phyloP scores from a whole-genome alignment of 2,329 filamentous ascomycete species.

The Alternaria atra region DNA sequence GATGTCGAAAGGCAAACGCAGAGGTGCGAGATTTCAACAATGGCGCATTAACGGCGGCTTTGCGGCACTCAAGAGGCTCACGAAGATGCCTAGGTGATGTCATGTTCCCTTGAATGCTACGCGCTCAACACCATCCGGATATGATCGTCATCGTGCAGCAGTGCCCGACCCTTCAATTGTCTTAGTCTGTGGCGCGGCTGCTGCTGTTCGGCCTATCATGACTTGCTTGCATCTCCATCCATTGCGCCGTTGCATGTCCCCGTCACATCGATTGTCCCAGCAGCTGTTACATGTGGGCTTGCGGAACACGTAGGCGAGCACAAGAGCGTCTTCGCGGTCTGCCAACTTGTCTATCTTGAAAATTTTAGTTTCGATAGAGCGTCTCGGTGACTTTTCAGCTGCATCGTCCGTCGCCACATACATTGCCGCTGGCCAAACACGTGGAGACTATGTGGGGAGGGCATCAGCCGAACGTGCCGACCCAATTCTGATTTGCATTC shows the following conservation, averaged over 20 bases:
- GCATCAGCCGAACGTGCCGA: slow-evolving; percentile 32
- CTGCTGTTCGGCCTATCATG: slow-evolving; percentile 10
- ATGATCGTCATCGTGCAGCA: slow-evolving; percentile 28
- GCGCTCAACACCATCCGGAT: slow-evolving; percentile 12
- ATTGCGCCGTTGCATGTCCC: slow-evolving; percentile 1
- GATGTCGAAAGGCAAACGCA: background rate
- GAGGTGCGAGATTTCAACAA: background rate
- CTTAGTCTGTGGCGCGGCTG: slow-evolving; percentile 19
- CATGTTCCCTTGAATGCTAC: slow-evolving; percentile 18
- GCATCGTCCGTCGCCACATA: background rate
- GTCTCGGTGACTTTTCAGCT: background rate
- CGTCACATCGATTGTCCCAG: slow-evolving; percentile 4
- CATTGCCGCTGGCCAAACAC: slow-evolving; percentile 22
- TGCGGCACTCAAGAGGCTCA: slow-evolving; percentile 11
- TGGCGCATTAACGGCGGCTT: slow-evolving; percentile 15
- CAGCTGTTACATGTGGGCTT: slow-evolving; percentile 5
- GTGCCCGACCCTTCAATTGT: slow-evolving; percentile 11
- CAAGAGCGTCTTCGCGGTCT: background rate
- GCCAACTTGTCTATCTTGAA: slow-evolving; percentile 1
- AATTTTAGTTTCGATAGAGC: background rate
- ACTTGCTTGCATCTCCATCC: background rate
- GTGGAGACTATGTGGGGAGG: slow-evolving; percentile 30
- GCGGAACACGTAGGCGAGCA: slow-evolving; percentile 3
- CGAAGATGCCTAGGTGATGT: slow-evolving; percentile 20
- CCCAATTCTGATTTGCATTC: slow-evolving; percentile 15